Base-by-base conservation (phyloP, 2,329 filamentous ascomycete genomes). In the Penicillium sp. region DNA sequence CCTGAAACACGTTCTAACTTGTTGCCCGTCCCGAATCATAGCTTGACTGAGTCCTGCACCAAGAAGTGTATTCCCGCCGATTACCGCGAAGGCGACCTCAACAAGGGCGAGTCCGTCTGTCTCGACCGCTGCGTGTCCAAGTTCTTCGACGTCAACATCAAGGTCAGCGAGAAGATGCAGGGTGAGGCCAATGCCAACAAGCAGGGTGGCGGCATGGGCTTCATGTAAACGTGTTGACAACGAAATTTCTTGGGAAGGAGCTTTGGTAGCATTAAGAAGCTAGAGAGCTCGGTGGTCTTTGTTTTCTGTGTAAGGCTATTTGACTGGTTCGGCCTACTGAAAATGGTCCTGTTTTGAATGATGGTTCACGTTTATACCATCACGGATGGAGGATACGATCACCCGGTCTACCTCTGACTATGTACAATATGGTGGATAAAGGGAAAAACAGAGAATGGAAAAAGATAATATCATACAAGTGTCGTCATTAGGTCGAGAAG, bases 91-190 rank as follows among this genome's bases (percentile, higher is more conserved):
- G 86, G 85, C 75, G 93, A 99, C 68, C 86, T 99, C 70, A 96
- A 97, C 85, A 99, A 99, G 81, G 95, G 92, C 82, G 94, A 99
- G 79, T 91, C 89, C 65, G 94, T 99, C 67, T 99, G 95, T 80
- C 86, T 99, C 66, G 94, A 99, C 80, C 90, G 94, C 70, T 99
- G 95, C 79, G 90, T 95, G 55, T 84, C 89, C 72, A 99, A 99
- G 81, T 99, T 97, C 82, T 97, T 99, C 79, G 93, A 97, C 68
- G 92, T 96, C 70, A 96, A 96, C 76, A 86, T 96, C 81, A 97
- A 97, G 82, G 90, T 97, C 57, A 93, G 89, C 69, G 92, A 97
- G 79, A 90, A 95, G 79, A 91, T 97, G 86, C 91, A 97, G 79
- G 86, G 87, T 62, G 89, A 96, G 77, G 90, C 52, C 47, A 31